Evolutionary conservation across 78 protist genomes (phyloP), one percentile per base, ranked within the genome.

Genomic region (Dictyostelium intermedium): DNA sequence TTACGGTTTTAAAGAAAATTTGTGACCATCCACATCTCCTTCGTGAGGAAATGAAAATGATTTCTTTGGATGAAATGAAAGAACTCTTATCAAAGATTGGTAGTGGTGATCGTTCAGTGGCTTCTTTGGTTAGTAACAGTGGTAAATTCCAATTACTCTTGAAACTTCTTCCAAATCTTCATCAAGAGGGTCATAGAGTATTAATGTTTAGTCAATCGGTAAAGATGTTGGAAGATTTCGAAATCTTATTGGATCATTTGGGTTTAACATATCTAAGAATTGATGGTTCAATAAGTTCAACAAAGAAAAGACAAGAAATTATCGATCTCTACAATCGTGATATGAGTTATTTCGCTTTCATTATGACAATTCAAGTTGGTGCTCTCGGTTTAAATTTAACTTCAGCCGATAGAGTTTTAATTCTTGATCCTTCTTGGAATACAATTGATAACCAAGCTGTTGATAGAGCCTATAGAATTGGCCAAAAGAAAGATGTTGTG

Each of bases 321-420:
- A 87, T 96, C 8, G 91, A 91, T 39, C 60, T 37, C n/a, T 96
- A 56, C 82, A 94, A 93, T 84, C 37, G 14, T 18, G 53, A 82
- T 76, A 18, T 4, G 37, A 11, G n/a, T 20, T 53, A 77, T 13
- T 47, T 60, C 37, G 70, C 91, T 25, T 80, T 97, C 84, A 50
- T 96, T 61, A 61, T 95, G 41, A 92, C 97, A 18, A 93, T 96
- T 30, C 96, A 85, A 72, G 97, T 96, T 35, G 98, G 97, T 45
- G 97, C 97, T 5, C 83, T 97, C 7, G 98, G 98, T 37, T n/a
- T 97, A 77, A 97, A 83, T 82, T 87, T 97, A 66, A 97, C 97
- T 1, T 70, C 76, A 14, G 98, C 98, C 16, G 95, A 92, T 78
- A 53, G 97, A 32, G 97, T 87, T 20, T 27, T 96, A 20, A 50